Evolutionary conservation across 208 protist species (phyloP), one percentile per base, ranked within the genome.

Genomic region (Porcisia deanei): DNA sequence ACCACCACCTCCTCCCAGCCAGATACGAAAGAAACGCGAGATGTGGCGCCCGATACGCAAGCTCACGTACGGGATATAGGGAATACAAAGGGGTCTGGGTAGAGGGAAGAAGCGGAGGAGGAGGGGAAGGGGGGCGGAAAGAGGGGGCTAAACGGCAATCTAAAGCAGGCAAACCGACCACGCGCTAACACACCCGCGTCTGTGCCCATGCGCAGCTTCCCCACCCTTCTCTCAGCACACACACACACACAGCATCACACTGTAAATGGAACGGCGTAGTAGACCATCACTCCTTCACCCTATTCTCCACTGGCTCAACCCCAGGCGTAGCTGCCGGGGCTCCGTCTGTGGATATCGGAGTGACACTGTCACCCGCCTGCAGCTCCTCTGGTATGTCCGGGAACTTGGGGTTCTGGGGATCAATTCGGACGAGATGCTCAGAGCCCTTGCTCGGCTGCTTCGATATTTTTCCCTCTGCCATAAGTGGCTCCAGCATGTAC

Each of bases 341-440:
- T 22, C 7, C 76, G 4, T 73, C 70, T 14, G 47, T 43, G 37
- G 73, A 63, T 34, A 71, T 69, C 20, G 68, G 22, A 22, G 58
- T 45, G 30, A 65, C 73, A 34, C 43, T 59, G 20, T 71, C 66
- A 14, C 76, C 80, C 7, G 1, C 87, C 52, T 92, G 88, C 54
- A 97, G 43, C 73, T 97, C 91, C 58, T 95, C 88, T 0, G 93
- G 88, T 37, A 97, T 97, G 75, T 97, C 93, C 5, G 93, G 93
- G 73, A 95, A 97, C 74, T 93, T 90, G 18, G 93, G 93, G 58
- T 91, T 92, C 65, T 94, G 82, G 47, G 86, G 81, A 49, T 97
- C 93, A 54, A 97, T 89, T 25, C 63, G 72, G 18, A 91, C 74
- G 34, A 88, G 53, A 63, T 79, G 80, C 65, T 88, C 80, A 71